Evolutionary conservation across 2,329 filamentous ascomycete species (phyloP).

Genomic region (Mariannaea elegans): DNA sequence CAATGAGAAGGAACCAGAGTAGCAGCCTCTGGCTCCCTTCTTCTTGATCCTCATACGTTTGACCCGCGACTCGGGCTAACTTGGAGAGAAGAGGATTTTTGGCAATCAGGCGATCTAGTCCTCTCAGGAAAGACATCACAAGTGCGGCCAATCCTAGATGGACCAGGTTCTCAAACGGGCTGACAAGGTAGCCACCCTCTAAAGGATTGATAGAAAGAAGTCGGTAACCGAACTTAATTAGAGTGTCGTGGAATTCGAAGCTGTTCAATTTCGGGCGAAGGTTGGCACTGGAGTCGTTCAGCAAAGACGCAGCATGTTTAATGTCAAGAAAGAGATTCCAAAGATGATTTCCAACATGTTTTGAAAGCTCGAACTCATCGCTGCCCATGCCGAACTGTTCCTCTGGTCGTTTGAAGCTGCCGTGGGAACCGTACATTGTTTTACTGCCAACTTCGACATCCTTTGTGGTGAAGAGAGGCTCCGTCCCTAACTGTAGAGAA

Average conservation of each 20-base stretch:
- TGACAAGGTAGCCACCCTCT: not conserved
- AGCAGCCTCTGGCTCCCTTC: not conserved
- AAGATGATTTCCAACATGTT: not conserved
- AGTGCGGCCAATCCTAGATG: conserved; percentile 4
- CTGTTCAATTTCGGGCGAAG: conserved; percentile 8
- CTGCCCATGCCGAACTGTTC: not conserved
- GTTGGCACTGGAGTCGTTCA: conserved; percentile 10
- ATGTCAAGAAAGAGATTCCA: conserved; percentile 11
- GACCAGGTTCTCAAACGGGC: not conserved
- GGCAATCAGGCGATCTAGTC: conserved; percentile 10
- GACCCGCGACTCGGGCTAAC: not conserved
- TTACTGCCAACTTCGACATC: conserved; percentile 1
- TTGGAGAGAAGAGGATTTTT: conserved; percentile 9
- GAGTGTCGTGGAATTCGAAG: conserved; percentile 7
- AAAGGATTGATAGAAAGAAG: conserved; percentile 15
- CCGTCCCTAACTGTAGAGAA: conserved; percentile 12
- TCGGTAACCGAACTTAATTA: conserved; percentile 18
- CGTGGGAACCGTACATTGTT: not conserved
- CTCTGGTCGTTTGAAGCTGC: not conserved
- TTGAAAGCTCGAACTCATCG: not conserved
- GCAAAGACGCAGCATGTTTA: not conserved
- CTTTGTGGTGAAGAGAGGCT: conserved; percentile 1
- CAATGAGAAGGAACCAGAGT: conserved; percentile 15
- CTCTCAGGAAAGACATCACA: conserved; percentile 8
- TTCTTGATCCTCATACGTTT: not conserved